Base-by-base conservation (phyloP, 495 filamentous ascomycete species). In the Aspergillus conjunctus region DNA sequence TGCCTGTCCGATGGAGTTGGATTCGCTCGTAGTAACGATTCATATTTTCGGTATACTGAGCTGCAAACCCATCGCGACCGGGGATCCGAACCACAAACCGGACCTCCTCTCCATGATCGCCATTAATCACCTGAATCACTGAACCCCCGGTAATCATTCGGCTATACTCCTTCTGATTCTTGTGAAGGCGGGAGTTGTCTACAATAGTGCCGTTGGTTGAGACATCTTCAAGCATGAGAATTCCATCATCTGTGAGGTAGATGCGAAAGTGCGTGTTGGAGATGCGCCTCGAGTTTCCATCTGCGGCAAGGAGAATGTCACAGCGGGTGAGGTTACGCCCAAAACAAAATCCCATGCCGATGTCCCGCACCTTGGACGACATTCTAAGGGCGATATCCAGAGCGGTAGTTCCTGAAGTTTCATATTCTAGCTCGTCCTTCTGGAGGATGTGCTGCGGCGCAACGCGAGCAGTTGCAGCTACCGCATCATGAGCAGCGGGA, bases 261-360 rank as follows among this genome's bases (percentile, higher is more conserved):
- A 98, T 96, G 34, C 91, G 87, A 70, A 97, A 98, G 67, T 98
- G 94, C 12, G 84, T 79, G 68, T 97, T 97, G 73, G 92, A 97
- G 39, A 97, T 78, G 18, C 87, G 82, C 54, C 79, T 71, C 2
- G 84, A 80, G 51, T 87, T 80, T 48, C 81, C 71, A 18, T 76
- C 71, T 4, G 75, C 67, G 8, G 77, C 68, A 21, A 93, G 80
- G 34, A 87, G 76, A 33, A 98, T 79, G 71, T 98, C 95, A 69
- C 89, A 93, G 34, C 77, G 77, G n/a, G 58, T 43, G 4, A 63
- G 50, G 63, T 93, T 91, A 44, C 94, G 86, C 21, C 94, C 94
- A 71, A 98, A 98, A 22, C 82, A 79, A 72, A 95, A 98, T 10
- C 94, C 94, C 43, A 81, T 66, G 0, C 66, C 44, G 4, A 86